Evolutionary conservation across 1,284 basidiomycete species (phyloP).

Genomic region (Cryptococcus amylolentus): DNA sequence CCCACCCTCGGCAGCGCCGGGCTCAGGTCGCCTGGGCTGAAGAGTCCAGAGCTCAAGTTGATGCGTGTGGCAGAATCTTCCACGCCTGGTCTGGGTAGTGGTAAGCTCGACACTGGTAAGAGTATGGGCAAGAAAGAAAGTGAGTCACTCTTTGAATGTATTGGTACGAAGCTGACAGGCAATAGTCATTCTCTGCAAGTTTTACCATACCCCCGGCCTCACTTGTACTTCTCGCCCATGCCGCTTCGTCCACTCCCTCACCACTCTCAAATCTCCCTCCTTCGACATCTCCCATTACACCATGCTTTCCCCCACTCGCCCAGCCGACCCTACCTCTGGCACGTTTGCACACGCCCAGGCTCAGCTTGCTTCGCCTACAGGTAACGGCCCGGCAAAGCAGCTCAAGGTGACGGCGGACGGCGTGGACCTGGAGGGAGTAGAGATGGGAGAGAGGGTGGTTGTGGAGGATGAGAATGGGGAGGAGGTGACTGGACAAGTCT

Average conservation of each 20-base stretch:
- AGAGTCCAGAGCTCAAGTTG: conserved; percentile 9
- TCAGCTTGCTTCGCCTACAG: conserved; percentile 10
- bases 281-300: background rate
- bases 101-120: conserved; percentile 10
- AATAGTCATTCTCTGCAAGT: conserved; percentile 48
- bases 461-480: conserved; percentile 24
- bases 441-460: conserved; percentile 34
- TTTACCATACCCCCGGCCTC: conserved; percentile 48
- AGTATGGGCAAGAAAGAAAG: conserved; percentile 23
- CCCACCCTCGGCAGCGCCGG: conserved; percentile 16
- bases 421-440: conserved; percentile 19
- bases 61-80: background rate
- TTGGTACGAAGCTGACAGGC: background rate
- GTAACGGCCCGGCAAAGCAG: conserved; percentile 6
- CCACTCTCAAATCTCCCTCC: conserved; percentile 10
- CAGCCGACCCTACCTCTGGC: conserved; percentile 34
- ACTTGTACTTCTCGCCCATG: conserved; percentile 50
- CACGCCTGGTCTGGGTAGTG: background rate
- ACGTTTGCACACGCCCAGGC: conserved; percentile 43
- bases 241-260: conserved; percentile 47
- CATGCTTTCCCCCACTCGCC: conserved; percentile 16
- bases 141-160: conserved; percentile 10
- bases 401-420: conserved; percentile 6
- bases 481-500: conserved; percentile 40
- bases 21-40: conserved; percentile 6